Base-by-base conservation (phyloP, 2,329 filamentous ascomycete species). In the Cyphellophora europaea region DNA sequence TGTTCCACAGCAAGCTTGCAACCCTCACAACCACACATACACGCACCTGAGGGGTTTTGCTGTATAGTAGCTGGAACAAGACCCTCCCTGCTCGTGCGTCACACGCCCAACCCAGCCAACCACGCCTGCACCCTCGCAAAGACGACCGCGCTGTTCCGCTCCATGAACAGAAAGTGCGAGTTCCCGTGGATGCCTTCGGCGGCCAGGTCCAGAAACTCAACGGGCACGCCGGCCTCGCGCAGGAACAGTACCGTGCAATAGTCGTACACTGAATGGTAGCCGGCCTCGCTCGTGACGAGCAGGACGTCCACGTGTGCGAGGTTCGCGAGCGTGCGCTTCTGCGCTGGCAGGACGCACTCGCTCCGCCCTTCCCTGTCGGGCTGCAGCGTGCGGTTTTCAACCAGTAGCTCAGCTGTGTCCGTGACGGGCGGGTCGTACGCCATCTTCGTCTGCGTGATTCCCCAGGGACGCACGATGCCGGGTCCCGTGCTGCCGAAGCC, bases 201-300 rank as follows among this genome's bases (percentile, higher is more conserved):
- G 0, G 55, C 61, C 29, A 77, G 54, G 32, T 60, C 53, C 21
- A 71, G 43, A 53, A 62, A 64, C 2, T 67, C 56, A 1, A 62
- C 58, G 13, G 37, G 11, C 1, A 67, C 59, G 0, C 72, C 71
- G 2, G 65, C 69, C 47, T 78, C 72, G 34, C 52, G 45, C 47
- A 78, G 48, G 48, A 68, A 77, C 10, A 52, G 41, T 2, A 68
- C 63, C 0, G 67, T 73, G 21, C 69, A 72, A 51, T 69, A 66
- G 44, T 79, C 74, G 40, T 69, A 77, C 6, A 56, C 51, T 2
- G 58, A 55, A 50, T 77, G 74, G n/a, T 61, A 65, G 33, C 67
- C 70, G 3, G 73, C 66, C 37, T 75, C 66, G 0, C 58, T 57
- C 0, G 71, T 75, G 16, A 74, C 47, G 11, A 77, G 41, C 2